Conservation (phyloP, 805 yeast genomes). For the Pichia ethanolica region DNA sequence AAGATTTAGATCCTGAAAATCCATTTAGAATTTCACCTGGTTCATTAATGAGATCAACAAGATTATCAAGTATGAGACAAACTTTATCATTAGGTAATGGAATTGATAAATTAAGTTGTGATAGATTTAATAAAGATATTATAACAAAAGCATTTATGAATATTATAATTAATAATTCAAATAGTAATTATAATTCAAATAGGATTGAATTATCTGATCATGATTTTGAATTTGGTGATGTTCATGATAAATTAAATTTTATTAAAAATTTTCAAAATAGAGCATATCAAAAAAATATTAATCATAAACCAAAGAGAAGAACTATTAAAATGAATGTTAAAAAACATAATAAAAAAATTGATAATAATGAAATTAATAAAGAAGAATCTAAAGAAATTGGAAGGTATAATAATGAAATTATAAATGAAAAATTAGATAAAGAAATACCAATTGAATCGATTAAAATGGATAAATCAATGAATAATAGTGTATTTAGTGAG, state of each 20-base stretch:
- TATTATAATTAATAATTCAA: constrained; percentile 20
- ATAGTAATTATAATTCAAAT: constrained; percentile 23
- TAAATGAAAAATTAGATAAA: not conserved
- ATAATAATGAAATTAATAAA: not conserved
- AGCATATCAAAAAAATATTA: constrained; percentile 30
- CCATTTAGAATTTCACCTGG: constrained; percentile 57
- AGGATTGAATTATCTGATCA: constrained; percentile 29
- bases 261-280: constrained; percentile 41
- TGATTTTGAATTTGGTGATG: constrained; percentile 22
- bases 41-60: constrained; percentile 57
- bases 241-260: constrained; percentile 32
- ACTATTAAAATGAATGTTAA: constrained; percentile 17
- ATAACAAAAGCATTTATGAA: constrained; percentile 29
- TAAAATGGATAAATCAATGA: not conserved
- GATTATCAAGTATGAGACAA: constrained; percentile 67
- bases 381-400: not conserved
- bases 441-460: not conserved
- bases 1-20: constrained; percentile 45
- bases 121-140: constrained; percentile 26
- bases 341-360: not conserved
- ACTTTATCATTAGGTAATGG: constrained; percentile 59
- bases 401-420: not conserved
- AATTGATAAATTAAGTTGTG: constrained; percentile 22
- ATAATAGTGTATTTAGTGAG: constrained; percentile 1
- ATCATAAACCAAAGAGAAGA: constrained; percentile 26